Base-by-base conservation (phyloP, 2,329 filamentous ascomycete genomes). In the Exserohilum turcica region DNA sequence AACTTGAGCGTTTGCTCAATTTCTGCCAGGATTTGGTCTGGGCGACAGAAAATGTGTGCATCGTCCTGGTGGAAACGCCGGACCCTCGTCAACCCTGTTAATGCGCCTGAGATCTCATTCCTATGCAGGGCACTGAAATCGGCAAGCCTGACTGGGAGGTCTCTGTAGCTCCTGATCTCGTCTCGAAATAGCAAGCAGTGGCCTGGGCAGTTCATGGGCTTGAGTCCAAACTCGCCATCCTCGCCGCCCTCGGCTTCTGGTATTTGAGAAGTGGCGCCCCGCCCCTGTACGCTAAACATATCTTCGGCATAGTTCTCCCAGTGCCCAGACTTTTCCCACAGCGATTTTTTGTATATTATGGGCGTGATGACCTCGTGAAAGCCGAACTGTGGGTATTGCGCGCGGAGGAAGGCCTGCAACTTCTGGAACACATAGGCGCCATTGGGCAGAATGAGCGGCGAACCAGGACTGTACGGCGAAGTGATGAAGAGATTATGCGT, bases 201-300 rank as follows among this genome's bases (percentile, higher is more conserved):
- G 3, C 91, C 91, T 0, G 91, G 91, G 70, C 91, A 96, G 71
- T 96, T 96, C 91, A 96, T 96, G 12, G 91, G 91, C 74, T 96
- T 96, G 63, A 96, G 78, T 15, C 90, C 90, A 74, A 90, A 95
- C 57, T 90, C 88, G 59, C 87, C 86, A 57, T 89, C 85, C 56
- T 86, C 84, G 16, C 79, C 80, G 6, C 73, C 59, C 55, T 84
- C 79, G 2, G 72, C 73, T 5, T 75, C 75, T 29, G 77, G 67
- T n/a, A 59, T 68, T 39, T 77, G 68, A 3, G 77, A 77, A 18
- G 70, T 76, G 29, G 77, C 76, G n/a, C 79, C 79, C 13, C 81
- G 78, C 1, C 80, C 81, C 18, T 77, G 85, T 24, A 96, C 91
- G 48, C 89, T 87, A 74, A 92, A 96, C 92, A 96, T 96, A 68